These are phyloP conservation scores for Geosmithia flava DNA, from an alignment of 2,329 filamentous ascomycete species.

Conservation along the genomic window DNA sequence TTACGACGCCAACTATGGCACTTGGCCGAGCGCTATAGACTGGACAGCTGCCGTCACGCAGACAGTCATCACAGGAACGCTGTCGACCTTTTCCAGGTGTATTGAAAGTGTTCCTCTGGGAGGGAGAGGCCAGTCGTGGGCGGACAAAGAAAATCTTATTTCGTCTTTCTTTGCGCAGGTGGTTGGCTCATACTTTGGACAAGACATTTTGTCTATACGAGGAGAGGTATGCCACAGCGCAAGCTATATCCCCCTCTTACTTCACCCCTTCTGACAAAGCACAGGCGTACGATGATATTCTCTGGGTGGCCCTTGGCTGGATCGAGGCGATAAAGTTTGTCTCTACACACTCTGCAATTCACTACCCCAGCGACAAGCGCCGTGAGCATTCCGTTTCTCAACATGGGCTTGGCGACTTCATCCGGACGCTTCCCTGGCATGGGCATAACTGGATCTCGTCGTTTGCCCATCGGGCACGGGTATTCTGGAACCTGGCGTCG, in stretches of 20 bases:
- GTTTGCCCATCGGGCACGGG: constrained; percentile 70
- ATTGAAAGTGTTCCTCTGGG: constrained; percentile 24
- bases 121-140: constrained; percentile 23
- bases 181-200: constrained; percentile 72
- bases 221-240: constrained; percentile 27
- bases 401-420: constrained; percentile 1
- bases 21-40: constrained; percentile 79
- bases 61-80: constrained; percentile 63
- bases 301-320: constrained; percentile 93
- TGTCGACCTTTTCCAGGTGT: constrained; percentile 57
- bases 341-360: constrained; percentile 49
- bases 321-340: constrained; percentile 72
- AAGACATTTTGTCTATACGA: constrained; percentile 64
- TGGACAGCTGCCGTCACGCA: constrained; percentile 84
- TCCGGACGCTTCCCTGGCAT: constrained; percentile 50
- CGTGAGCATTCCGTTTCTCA: constrained; percentile 8
- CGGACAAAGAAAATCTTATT: constrained; percentile 63
- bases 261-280: neutral
- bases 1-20: constrained; percentile 65
- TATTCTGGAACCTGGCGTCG: constrained; percentile 76
- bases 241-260: neutral
- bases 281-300: constrained; percentile 82
- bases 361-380: constrained; percentile 30
- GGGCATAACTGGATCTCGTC: constrained; percentile 61
- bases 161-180: constrained; percentile 71